Conservation (phyloP, 2,329 filamentous ascomycete species). For the Aspergillus awamori region DNA sequence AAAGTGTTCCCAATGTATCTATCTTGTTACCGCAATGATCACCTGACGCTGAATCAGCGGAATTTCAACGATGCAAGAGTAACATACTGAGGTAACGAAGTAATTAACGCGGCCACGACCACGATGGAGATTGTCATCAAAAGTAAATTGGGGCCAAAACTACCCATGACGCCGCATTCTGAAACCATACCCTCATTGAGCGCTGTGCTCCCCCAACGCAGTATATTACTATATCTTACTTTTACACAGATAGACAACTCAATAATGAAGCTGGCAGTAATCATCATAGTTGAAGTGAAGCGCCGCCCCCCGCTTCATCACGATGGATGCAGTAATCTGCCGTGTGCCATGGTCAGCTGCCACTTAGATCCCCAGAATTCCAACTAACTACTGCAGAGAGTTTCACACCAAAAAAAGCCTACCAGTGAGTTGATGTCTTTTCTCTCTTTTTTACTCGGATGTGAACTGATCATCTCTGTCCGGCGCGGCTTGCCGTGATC, state of each 20-base stretch:
- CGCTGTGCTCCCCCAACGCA: not conserved
- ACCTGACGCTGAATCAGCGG: not conserved
- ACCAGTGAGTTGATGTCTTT: not conserved
- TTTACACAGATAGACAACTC: not conserved
- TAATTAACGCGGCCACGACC: not conserved
- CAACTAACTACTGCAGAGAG: not conserved
- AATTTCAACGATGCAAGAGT: not conserved
- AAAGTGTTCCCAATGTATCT: not conserved
- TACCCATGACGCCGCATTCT: constrained; percentile 6
- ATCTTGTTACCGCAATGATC: not conserved
- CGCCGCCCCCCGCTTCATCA: not conserved
- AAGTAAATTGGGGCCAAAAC: constrained; percentile 10
- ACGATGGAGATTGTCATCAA: too few relatives aligned
- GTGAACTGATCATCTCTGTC: constrained; percentile 21
- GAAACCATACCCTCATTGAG: constrained; percentile 1
- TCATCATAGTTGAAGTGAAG: not conserved
- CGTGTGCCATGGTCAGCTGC: constrained; percentile 5
- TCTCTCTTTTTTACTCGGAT: constrained; percentile 17
- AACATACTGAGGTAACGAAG: not conserved
- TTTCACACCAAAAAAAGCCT: not conserved
- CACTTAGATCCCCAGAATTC: not conserved
- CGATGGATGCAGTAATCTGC: not conserved
- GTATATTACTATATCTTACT: not conserved
- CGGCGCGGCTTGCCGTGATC: constrained; percentile 26
- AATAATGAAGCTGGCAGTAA: too few relatives aligned